Percentiles rank a stretch among this genome's conserved stretches.
phyloP scores from a whole-genome alignment of 1,284 basidiomycete genomes.

The Pterulicium gracile region DNA sequence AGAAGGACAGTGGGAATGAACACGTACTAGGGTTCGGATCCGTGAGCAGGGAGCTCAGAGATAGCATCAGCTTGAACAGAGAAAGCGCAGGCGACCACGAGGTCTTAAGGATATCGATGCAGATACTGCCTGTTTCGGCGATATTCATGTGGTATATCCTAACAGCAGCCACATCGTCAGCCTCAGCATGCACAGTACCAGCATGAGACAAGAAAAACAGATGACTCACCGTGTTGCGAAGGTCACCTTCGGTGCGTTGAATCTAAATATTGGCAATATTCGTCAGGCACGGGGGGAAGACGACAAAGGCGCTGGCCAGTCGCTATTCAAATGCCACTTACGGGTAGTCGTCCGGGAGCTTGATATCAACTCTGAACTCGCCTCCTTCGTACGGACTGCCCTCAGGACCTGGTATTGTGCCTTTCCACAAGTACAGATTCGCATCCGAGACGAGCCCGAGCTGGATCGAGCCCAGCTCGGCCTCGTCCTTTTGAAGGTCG shows the following conservation, averaged over 20 bases:
- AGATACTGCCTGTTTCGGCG: slow-evolving; percentile 61
- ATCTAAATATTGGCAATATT: slow-evolving; percentile 31
- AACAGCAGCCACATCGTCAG: background rate
- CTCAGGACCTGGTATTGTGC: slow-evolving; percentile 70
- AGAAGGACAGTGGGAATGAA: slow-evolving; percentile 11
- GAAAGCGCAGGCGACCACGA: slow-evolving; percentile 89
- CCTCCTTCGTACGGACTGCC: slow-evolving; percentile 88
- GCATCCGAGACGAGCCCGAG: slow-evolving; percentile 50
- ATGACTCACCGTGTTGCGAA: slow-evolving; percentile 61
- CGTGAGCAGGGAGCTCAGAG: slow-evolving; percentile 76
- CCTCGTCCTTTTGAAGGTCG: slow-evolving; percentile 79
- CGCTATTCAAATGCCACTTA: slow-evolving; percentile 26
- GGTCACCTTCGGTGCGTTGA: slow-evolving; percentile 71
- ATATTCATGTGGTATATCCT: slow-evolving; percentile 95
- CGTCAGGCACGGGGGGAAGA: slow-evolving; percentile 3
- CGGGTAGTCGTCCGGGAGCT: slow-evolving; percentile 75
- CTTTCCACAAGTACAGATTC: slow-evolving; percentile 56
- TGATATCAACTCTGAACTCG: slow-evolving; percentile 66
- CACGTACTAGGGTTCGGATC: slow-evolving; percentile 80
- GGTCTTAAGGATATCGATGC: slow-evolving; percentile 77
- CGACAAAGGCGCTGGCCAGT: slow-evolving; percentile 4
- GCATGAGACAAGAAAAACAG: background rate
- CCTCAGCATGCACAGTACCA: background rate
- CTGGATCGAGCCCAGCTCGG: slow-evolving; percentile 69
- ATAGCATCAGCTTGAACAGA: slow-evolving; percentile 85